Conservation (phyloP, 176 grass and related monocot species). For the Lolium multiflorum region DNA sequence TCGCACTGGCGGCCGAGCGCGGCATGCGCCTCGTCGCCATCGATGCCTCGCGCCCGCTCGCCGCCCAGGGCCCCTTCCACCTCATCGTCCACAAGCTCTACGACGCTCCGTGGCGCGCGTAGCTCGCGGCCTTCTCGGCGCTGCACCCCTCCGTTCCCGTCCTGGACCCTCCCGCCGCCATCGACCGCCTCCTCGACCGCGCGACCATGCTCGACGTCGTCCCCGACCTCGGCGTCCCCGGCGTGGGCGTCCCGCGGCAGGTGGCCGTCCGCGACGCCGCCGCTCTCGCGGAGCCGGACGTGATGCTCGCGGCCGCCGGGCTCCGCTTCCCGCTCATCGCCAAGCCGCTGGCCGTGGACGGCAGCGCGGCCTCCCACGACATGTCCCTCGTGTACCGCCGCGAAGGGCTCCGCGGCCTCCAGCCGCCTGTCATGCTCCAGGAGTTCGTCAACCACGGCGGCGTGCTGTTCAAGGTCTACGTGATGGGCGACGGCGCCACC, state of each 20-base stretch:
- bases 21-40: conserved; percentile 1
- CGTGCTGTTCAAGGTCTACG: conserved; percentile 86
- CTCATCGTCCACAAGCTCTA: background rate
- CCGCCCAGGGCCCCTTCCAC: conserved; percentile 4
- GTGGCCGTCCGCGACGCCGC: background rate
- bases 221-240: background rate
- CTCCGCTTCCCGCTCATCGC: conserved; percentile 80
- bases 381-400: conserved; percentile 69
- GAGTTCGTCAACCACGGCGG: conserved; percentile 44
- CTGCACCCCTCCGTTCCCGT: conserved; percentile 1
- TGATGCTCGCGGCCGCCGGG: background rate
- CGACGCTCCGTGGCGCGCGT: background rate
- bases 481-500: conserved; percentile 58
- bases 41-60: background rate
- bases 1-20: background rate
- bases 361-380: conserved; percentile 67
- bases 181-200: conserved; percentile 8
- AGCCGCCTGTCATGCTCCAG: conserved; percentile 63
- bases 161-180: background rate
- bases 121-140: background rate
- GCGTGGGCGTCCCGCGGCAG: background rate
- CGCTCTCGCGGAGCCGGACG: background rate
- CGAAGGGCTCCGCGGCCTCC: conserved; percentile 61
- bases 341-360: conserved; percentile 71
- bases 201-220: background rate